Base-by-base conservation (phyloP, 441 rosid genomes). In the Monsonia emarginata region DNA sequence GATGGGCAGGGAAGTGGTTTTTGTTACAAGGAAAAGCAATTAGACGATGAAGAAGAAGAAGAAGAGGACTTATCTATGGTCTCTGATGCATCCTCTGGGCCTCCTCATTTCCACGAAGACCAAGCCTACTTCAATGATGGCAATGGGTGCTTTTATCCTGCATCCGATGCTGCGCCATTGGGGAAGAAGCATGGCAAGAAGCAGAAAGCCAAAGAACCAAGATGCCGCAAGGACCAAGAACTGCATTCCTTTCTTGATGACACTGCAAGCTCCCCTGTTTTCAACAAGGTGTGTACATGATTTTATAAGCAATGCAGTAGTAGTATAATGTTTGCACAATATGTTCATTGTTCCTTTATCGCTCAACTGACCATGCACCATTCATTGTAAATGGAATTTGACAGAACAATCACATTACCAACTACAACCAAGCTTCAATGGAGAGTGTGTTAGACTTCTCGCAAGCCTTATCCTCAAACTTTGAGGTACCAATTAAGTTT, bases 61-160 rank as follows among this genome's bases (percentile, higher is more conserved):
- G 90, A 84, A 52, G 96, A 89, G 6, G 96, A 85, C 63, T 79
- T 83, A 75, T 92, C 98, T 1, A 90, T 92, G 98, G 83, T 90
- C 36, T 92, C 98, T 8, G 98, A 92, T 78, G 98, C 98, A 44
- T 90, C 98, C 72, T 92, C 98, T n/a, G 98, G 97, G 16, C 96
- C 98, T 66, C 92, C 90, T 19, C 85, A 80, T 63, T 66, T 86
- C 26, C 70, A 50, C 24, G 87, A 85, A 61, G 86, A 84, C 8
- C 68, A 66, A 61, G 72, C 28, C 18, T 65, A 68, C 63, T 69
- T 26, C 66, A 70, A 59, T 70, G 69, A 46, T 14, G 68, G 54
- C 63, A 73, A 66, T 60, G 73, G 67, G 11, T 34, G 32, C 26
- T 66, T 62, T 24, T 65, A 25, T 46, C 48, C 74, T 1, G 31